A percentile compares a stretch with the other conserved stretches of the same genome.
Evolutionary conservation across 805 yeast genomes (phyloP).

Genomic region (Cyberlindnera veronae): DNA sequence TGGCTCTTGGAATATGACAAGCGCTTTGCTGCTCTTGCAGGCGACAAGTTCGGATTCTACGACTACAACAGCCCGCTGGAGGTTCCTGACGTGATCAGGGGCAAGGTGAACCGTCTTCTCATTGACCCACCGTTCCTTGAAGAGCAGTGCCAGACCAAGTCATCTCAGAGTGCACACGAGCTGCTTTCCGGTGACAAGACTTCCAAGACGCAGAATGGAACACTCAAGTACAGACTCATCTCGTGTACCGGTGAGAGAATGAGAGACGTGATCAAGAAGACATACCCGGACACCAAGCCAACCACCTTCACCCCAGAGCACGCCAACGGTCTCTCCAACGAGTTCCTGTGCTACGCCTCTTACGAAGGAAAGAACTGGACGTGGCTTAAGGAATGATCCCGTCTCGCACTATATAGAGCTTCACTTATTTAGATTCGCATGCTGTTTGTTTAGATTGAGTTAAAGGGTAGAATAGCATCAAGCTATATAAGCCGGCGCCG

Average conservation of each 20-base stretch:
- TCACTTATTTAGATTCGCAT: no score
- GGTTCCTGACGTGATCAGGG: slow-evolving; percentile 51
- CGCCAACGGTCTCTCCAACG: slow-evolving; percentile 81
- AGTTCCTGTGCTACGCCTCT: slow-evolving; percentile 80
- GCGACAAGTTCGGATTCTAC: slow-evolving; percentile 65
- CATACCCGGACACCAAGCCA: slow-evolving; percentile 60
- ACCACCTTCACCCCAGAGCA: slow-evolving; percentile 79
- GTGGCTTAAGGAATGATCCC: slow-evolving; percentile 27
- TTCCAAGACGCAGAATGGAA: slow-evolving; percentile 38
- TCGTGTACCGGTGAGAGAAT: slow-evolving; percentile 90
- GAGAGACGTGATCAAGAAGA: slow-evolving; percentile 54
- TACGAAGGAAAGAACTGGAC: slow-evolving; percentile 71
- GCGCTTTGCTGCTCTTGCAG: slow-evolving; percentile 72
- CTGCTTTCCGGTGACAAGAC: slow-evolving; percentile 43
- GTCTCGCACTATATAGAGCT: no score
- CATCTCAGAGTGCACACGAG: slow-evolving; percentile 57
- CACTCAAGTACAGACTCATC: slow-evolving; percentile 46
- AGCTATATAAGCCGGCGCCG: no score
- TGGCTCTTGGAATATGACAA: slow-evolving; percentile 77
- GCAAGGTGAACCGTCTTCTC: slow-evolving; percentile 66
- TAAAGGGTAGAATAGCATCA: no score
- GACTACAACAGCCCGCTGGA: slow-evolving; percentile 71
- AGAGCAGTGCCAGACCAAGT: slow-evolving; percentile 75
- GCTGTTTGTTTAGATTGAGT: no score
- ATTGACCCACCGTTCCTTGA: slow-evolving; percentile 90